Evolutionary conservation across 177 flowering plant genomes (phyloP), one percentile per base, ranked within the genome.

Genomic region (Vitis hybrid): DNA sequence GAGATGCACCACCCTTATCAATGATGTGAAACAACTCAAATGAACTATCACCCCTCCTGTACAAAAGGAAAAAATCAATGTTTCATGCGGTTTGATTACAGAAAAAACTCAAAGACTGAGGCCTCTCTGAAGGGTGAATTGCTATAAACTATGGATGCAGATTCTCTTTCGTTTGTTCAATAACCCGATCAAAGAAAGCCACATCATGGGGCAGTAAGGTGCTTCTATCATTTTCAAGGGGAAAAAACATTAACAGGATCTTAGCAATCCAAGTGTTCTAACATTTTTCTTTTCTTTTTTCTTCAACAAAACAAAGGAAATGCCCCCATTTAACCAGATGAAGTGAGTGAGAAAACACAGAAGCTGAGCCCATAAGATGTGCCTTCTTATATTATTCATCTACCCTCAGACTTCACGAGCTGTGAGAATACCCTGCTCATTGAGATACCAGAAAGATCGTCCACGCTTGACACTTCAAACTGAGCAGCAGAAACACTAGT

Each of bases 351-450:
- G 48, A 52, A 50, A 69, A 50, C 67, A 63, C 12, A 51, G 59
- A 30, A 26, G 19, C 58, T 14, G 21, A 66, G 30, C 12, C 6
- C 51, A 51, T 9, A 26, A 19, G 54, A 49, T 5, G 6, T 12
- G 30, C 15, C 14, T 30, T 21, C 39, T 30, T 23, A 54, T 18
- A 55, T 14, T 11, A 51, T 10, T 79, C 74, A 84, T 74, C 91
- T 83, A 5, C 91, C 94, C 71, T 88, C 89, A 3, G 91, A 81
- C 52, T 88, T 88, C 60, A 87, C 87, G 70, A 89, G 80, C 73
- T 88, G 91, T 3, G 94, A 89, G 86, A 89, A 89, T 7, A 89
- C 90, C 60, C 70, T 67, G 78, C 88, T 89, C 87, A 86, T 86
- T 0, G 94, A 87, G 65, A 76, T 80, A 51, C 84, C 91, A 0